phyloP scores from a whole-genome alignment of 257 asterid species.

The Coffea eugenioides region DNA sequence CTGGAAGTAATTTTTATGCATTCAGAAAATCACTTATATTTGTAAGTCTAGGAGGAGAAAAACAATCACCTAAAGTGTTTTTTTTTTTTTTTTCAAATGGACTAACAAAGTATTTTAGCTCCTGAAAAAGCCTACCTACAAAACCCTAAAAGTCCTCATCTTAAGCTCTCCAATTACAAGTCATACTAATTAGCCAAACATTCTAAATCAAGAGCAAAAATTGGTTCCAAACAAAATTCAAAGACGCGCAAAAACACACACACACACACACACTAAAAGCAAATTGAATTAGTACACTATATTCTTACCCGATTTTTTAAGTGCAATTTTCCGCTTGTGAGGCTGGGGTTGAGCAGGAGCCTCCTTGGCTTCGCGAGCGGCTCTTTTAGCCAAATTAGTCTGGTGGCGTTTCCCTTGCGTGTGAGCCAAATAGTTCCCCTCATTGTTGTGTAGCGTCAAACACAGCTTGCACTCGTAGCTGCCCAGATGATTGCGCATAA shows the following conservation, averaged over 20 bases:
- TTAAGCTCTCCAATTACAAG: neutral
- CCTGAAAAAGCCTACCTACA: neutral
- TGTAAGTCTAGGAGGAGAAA: neutral
- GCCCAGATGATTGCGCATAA: conserved; percentile 97
- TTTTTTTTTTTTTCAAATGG: too few species aligned
- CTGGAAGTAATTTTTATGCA: neutral
- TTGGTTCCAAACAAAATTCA: too few species aligned
- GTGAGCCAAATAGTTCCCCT: conserved; percentile 96
- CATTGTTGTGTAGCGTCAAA: conserved; percentile 92
- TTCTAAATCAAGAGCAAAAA: too few species aligned
- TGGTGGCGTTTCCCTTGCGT: conserved; percentile 99
- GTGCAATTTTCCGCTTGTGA: conserved; percentile 79
- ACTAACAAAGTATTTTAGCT: too few species aligned
- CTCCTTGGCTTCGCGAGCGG: conserved; percentile 96
- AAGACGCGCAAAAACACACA: too few species aligned
- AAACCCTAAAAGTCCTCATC: neutral
- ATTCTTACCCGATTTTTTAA: conserved; percentile 59
- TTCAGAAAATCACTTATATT: neutral
- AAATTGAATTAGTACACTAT: too few species aligned
- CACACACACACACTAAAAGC: too few species aligned
- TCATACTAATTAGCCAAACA: too few species aligned
- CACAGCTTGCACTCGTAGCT: conserved; percentile 97
- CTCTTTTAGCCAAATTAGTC: conserved; percentile 97
- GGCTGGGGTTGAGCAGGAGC: conserved; percentile 99
- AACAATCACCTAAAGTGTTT: neutral